Base-by-base conservation (phyloP, 2,329 filamentous ascomycete species). In the Corniculantispora saksenae region DNA sequence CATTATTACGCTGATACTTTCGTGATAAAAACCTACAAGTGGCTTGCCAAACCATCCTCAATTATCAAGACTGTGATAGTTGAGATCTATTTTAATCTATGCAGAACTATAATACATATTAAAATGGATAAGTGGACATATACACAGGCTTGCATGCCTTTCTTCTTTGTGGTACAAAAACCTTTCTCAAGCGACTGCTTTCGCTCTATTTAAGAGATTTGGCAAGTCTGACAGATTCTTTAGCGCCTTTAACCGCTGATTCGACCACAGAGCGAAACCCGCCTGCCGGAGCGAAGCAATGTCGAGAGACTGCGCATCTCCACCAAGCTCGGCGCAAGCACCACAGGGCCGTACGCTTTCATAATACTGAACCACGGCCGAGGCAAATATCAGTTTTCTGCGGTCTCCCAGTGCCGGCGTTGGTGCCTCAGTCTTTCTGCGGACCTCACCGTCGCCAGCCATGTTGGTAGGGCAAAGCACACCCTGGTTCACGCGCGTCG, bases 211-310 rank as follows among this genome's bases (percentile, higher is more conserved):
- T 32, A 61, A 17, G 7, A 61, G 48, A 2, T 47, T 43, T 6
- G 58, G 58, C 23, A 61, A 47, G 7, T 61, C 58, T 6, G 48
- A 53, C 17, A 62, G 60, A 9, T 25, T 47, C 38, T 45, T 54
- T 35, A 62, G 10, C 38, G 19, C 51, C 38, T 62, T 62, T 7
- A 62, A 13, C 60, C 60, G 48, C 60, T 62, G 50, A 25, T 55
- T 62, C 38, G 60, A 62, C 60, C 60, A 62, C 60, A 62, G 51
- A 50, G 60, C 60, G 21, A 62, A 62, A 2, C 60, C 60, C 17
- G 60, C 51, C 60, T 55, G 60, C 40, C 60, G 60, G 12, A 62
- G 60, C 50, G 40, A 9, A 35, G 50, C 40, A 45, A 62, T 55
- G 9, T 62, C 60, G 9, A 55, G 38, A 12, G n/a, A 17, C 60